Evolutionary conservation across 495 filamentous ascomycete genomes (phyloP).

Genomic region (Neurospora sublineolata): DNA sequence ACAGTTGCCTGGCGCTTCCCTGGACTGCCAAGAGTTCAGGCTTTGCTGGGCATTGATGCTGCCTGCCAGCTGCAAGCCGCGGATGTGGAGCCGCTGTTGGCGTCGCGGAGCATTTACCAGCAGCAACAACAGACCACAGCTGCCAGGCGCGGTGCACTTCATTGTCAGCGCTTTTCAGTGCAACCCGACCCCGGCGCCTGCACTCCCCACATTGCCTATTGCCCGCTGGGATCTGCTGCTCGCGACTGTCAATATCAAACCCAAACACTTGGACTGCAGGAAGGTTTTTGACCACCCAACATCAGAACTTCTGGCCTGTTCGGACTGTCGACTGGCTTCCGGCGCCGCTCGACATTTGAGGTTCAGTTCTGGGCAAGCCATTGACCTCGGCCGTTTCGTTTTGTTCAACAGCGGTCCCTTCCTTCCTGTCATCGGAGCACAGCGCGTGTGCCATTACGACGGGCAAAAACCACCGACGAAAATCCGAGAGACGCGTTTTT

Average conservation of each 20-base stretch:
- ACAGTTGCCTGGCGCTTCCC: not conserved
- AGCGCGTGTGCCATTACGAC: not conserved
- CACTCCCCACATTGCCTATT: constrained; percentile 1
- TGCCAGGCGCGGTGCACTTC: constrained; percentile 6
- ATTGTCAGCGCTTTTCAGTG: not conserved
- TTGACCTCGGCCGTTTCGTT: not conserved
- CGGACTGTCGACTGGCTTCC: not conserved
- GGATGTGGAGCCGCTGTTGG: constrained; percentile 15
- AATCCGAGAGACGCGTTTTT: not conserved
- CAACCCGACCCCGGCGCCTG: constrained; percentile 7
- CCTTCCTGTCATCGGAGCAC: not conserved
- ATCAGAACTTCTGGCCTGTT: not conserved
- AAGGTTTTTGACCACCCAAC: not conserved
- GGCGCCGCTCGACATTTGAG: not conserved
- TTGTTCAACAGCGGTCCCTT: not conserved
- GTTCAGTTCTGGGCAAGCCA: not conserved
- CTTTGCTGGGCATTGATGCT: not conserved
- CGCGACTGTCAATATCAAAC: not conserved
- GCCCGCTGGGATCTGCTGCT: not conserved
- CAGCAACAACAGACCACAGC: constrained; percentile 12
- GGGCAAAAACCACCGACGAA: not conserved
- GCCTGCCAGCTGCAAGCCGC: constrained; percentile 15
- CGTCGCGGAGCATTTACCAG: not conserved
- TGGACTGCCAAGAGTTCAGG: not conserved
- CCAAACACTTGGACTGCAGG: not conserved